Evolutionary conservation across 2,329 filamentous ascomycete species (phyloP).

Genomic region (Talaromyces sp.): DNA sequence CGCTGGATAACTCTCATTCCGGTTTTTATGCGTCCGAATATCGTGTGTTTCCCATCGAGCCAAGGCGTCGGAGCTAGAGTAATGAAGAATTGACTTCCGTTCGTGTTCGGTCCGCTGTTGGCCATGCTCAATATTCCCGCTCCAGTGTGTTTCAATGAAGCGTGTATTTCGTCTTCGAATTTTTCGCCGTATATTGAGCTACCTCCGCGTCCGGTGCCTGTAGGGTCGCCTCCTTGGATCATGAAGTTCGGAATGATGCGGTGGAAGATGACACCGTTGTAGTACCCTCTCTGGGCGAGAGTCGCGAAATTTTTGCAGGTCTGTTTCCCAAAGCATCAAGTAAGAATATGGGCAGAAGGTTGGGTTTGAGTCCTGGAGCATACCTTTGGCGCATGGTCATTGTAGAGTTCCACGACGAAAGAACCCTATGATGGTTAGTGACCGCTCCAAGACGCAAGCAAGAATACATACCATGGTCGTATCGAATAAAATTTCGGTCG

Average conservation of each 20-base stretch:
- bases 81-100: slow-evolving; percentile 94
- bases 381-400: slow-evolving; percentile 73
- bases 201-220: slow-evolving; percentile 86
- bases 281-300: slow-evolving; percentile 79
- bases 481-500: slow-evolving; percentile 74
- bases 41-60: slow-evolving; percentile 95
- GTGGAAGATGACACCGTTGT: slow-evolving; percentile 82
- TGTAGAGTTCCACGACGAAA: slow-evolving; percentile 87
- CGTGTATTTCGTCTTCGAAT: slow-evolving; percentile 86
- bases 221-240: slow-evolving; percentile 92
- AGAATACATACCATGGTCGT: slow-evolving; percentile 70
- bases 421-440: slow-evolving; percentile 59
- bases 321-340: slow-evolving; percentile 30
- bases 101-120: slow-evolving; percentile 88
- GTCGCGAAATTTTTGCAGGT: slow-evolving; percentile 85
- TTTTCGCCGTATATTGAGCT: slow-evolving; percentile 86
- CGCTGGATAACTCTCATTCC: slow-evolving; percentile 81
- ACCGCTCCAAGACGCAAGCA: neutral
- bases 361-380: neutral
- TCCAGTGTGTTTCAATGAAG: slow-evolving; percentile 80
- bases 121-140: slow-evolving; percentile 96
- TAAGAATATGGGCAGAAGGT: slow-evolving; percentile 19
- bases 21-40: slow-evolving; percentile 84
- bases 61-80: slow-evolving; percentile 92
- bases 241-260: slow-evolving; percentile 96